Base-by-base conservation (phyloP, 257 asterid genomes). In the Hygrophila difformis region DNA sequence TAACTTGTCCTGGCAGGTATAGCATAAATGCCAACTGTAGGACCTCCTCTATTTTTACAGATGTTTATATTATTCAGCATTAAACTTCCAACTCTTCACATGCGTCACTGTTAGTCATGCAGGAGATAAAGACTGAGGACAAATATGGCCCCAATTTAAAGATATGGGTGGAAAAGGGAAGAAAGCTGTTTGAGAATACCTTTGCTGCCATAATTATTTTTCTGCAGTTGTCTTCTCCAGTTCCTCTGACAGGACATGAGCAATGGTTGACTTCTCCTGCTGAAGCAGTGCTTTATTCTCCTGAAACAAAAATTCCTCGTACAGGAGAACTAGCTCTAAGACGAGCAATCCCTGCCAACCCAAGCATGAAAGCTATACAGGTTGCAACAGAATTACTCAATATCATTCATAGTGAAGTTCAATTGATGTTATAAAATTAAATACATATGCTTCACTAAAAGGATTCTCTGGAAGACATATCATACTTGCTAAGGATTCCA, bases 281-380 rank as follows among this genome's bases (percentile, higher is more conserved):
- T 18, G 76, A 82, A 69, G 98, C 98, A 35, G 92, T 89, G 55
- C 91, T 89, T 24, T 89, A 85, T 63, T 89, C 98, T 41, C 98
- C 98, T 0, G 98, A 82, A 60, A 82, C 98, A 18, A 89, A 85
- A 57, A 80, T 85, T 53, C 96, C 98, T 19, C 74, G 98, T 50
- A 85, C 96, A 6, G 96, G 98, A 59, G 98, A 91, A 66, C 74
- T 91, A 49, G 98, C 98, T 64, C 56, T 91, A 67, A 68, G 96
- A 74, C 78, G 93, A 72, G 98, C 98, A 16, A 85, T 91, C 67
- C 98, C 96, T 29, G 96, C 98, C 39, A 89, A 89, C 69, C 51
- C 88, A 34, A 81, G 71, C 73, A 85, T 89, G 98, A 89, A 89
- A 80, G 66, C 88, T 39, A 85, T 89, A 71, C 96, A 85, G 96